A percentile compares a stretch with the other conserved stretches of the same genome.
These are phyloP conservation scores for Neophaeococcomyces aloes DNA, from an alignment of 2,329 filamentous ascomycete genomes.

Conservation along the genomic window DNA sequence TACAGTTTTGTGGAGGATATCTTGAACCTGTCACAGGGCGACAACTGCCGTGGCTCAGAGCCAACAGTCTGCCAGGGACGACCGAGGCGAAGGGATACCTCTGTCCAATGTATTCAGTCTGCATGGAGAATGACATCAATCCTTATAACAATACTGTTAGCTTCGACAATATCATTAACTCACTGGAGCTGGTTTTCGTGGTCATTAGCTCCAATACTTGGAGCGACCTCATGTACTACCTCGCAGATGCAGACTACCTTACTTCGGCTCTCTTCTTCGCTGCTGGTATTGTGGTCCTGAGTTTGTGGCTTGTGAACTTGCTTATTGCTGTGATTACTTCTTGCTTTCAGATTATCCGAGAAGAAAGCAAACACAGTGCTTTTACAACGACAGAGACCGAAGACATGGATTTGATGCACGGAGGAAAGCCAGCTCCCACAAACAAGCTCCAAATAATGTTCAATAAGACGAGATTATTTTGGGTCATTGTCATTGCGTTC, in stretches of 20 bases:
- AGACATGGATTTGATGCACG: conserved; percentile 20
- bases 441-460: conserved; percentile 57
- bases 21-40: conserved; percentile 50
- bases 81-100: conserved; percentile 67
- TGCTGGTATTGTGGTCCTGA: conserved; percentile 73
- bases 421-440: conserved; percentile 26
- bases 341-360: conserved; percentile 94
- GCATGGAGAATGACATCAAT: conserved; percentile 60
- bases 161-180: conserved; percentile 91
- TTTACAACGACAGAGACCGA: conserved; percentile 67
- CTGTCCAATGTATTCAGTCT: conserved; percentile 73
- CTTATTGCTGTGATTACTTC: conserved; percentile 94
- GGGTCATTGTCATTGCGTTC: conserved; percentile 69
- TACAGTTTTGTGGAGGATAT: conserved; percentile 81
- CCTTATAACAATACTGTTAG: conserved; percentile 79
- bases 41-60: conserved; percentile 57
- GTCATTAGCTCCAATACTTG: conserved; percentile 99
- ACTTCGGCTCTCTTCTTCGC: conserved; percentile 69
- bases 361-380: conserved; percentile 88
- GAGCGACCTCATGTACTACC: conserved; percentile 86
- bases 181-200: conserved; percentile 87
- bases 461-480: conserved; percentile 62
- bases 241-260: conserved; percentile 83
- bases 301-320: conserved; percentile 92
- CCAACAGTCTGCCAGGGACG: conserved; percentile 43